Evolutionary conservation across 805 yeast genomes (phyloP), one percentile per base, ranked within the genome.

Genomic region (Torulaspora quercuum): DNA sequence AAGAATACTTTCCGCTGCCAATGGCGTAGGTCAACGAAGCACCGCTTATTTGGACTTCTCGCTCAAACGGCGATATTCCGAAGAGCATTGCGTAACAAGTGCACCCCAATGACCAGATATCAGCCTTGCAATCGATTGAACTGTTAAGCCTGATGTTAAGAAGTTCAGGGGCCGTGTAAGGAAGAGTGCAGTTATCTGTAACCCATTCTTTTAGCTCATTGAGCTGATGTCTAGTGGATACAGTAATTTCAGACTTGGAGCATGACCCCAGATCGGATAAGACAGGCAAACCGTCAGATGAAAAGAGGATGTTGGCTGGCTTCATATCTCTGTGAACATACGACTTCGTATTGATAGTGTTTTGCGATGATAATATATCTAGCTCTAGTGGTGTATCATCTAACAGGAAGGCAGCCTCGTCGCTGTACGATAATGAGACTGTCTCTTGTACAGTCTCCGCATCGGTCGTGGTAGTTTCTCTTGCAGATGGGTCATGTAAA

Each of bases 61-160:
- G 71, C 55, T 88, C 95, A 58, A 89, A 89, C 1, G 97, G 97
- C 3, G 95, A 83, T 19, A 70, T 70, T 0, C 82, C 82, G 63
- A 83, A 89, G 59, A 90, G 69, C 46, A 85, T 63, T 1, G 88
- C 76, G 59, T 84, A 89, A 11, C 87, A 57, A 1, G 87, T 68
- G 53, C 96, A 87, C 0, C 97, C 97, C 18, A 89, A 60, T 3
- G 95, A 82, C 97, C 97, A 89, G 16, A 90, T 76, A 59, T 89
- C 97, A 3, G 83, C 79, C 41, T 75, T 73, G 16, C 44, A 42
- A 44, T 79, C 78, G 29, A 89, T 68, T 5, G 61, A 61, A n/a
- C 75, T 59, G 26, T 82, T 80, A 1, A 85, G 73, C 28, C 75
- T 76, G 24, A 87, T 82, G 52, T 87, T 90, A 40, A 89, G 63